These are phyloP conservation scores for Chalaropsis ovoidea DNA, from an alignment of 2,329 filamentous ascomycete genomes.

Conservation along the genomic window DNA sequence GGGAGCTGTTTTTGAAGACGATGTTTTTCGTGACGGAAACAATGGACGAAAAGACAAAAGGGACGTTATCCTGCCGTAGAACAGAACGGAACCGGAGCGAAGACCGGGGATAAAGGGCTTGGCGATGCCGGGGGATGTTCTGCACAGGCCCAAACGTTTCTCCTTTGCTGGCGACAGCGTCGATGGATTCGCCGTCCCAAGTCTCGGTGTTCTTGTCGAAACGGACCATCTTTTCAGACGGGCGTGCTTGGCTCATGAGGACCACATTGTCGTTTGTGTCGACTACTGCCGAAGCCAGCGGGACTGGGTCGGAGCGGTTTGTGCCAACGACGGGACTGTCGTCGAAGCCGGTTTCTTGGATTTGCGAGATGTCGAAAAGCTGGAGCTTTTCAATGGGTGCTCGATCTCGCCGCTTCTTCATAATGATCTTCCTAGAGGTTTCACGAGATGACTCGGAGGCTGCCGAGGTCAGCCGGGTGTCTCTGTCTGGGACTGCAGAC, in stretches of 20 bases:
- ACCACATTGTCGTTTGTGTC: conserved; percentile 5
- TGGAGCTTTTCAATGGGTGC: not conserved
- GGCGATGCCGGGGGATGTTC: conserved; percentile 11
- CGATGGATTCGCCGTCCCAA: conserved; percentile 21
- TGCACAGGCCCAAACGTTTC: not conserved
- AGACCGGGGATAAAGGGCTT: not conserved
- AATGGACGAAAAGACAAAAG: not conserved
- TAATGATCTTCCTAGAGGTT: not conserved
- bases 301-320: not conserved
- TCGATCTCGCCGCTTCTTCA: not conserved
- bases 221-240: conserved; percentile 13
- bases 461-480: not conserved
- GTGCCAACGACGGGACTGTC: not conserved
- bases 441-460: conserved; percentile 9
- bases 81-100: not conserved
- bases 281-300: not conserved
- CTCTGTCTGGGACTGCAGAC: not conserved
- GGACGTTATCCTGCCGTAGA: not conserved
- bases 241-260: not conserved
- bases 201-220: conserved; percentile 14
- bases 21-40: conserved; percentile 8
- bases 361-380: conserved; percentile 13
- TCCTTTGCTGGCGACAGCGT: not conserved
- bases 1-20: not conserved
- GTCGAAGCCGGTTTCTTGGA: not conserved